These are phyloP conservation scores for Citeromyces siamensis DNA, from an alignment of 1,139 yeast genomes.

Conservation along the genomic window DNA sequence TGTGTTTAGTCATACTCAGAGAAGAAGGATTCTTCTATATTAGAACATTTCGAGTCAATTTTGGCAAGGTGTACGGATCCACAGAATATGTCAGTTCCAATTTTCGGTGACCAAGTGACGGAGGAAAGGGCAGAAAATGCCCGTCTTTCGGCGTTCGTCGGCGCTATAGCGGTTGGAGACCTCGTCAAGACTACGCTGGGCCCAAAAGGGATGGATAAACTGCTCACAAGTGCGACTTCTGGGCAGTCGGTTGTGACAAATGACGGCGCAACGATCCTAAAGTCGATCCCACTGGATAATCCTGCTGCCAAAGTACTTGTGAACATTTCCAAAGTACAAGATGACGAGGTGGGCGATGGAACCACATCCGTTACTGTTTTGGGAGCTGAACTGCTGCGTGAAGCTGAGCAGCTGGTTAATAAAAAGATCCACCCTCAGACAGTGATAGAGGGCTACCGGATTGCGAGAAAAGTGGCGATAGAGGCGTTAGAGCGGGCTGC, in stretches of 20 bases:
- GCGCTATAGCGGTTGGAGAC: constrained; percentile 98
- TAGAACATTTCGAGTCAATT: too few species aligned
- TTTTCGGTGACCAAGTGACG: constrained; percentile 94
- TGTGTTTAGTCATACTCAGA: too few species aligned
- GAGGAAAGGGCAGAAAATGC: constrained; percentile 98
- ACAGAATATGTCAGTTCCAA: constrained; percentile 55
- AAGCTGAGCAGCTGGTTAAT: constrained; percentile 89
- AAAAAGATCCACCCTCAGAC: constrained; percentile 97
- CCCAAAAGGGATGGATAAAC: constrained; percentile 97
- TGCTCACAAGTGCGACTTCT: constrained; percentile 78
- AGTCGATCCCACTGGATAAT: constrained; percentile 89
- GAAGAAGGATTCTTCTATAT: too few species aligned
- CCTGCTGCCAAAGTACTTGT: constrained; percentile 98
- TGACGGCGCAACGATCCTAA: constrained; percentile 96
- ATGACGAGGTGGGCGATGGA: constrained; percentile 98
- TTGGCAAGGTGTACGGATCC: constrained; percentile 1
- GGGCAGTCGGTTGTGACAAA: constrained; percentile 77
- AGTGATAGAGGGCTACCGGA: constrained; percentile 88
- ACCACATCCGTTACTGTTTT: constrained; percentile 97
- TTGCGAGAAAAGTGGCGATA: constrained; percentile 77
- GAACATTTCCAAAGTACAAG: constrained; percentile 93
- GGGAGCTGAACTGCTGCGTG: constrained; percentile 83
- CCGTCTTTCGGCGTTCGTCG: constrained; percentile 92
- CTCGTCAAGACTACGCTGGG: constrained; percentile 92
- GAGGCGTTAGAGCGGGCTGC: constrained; percentile 70